phyloP scores from a whole-genome alignment of 1,284 basidiomycete species.

The Boletellus deceptivus region DNA sequence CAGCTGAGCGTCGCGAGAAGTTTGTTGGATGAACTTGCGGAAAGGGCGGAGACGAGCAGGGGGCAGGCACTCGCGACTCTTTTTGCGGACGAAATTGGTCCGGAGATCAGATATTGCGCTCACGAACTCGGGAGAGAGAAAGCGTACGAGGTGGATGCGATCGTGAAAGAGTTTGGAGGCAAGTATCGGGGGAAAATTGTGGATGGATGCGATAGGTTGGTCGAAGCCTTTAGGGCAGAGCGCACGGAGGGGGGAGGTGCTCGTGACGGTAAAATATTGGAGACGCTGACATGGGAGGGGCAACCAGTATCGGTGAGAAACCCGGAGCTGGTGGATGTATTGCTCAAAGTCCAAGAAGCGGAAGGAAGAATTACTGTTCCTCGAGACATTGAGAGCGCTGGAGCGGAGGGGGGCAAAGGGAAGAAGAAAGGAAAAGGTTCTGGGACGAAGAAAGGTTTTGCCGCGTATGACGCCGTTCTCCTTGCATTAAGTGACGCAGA shows the following conservation, averaged over 20 bases:
- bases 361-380: constrained; percentile 51
- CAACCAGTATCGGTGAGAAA: constrained; percentile 83
- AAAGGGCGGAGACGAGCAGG: constrained; percentile 71
- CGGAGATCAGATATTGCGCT: constrained; percentile 90
- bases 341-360: constrained; percentile 82
- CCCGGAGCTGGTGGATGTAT: constrained; percentile 87
- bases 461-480: constrained; percentile 82
- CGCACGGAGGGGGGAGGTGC: constrained; percentile 38
- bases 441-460: constrained; percentile 67
- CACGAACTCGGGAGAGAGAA: constrained; percentile 78
- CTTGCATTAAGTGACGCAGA: constrained; percentile 86
- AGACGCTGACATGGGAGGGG: constrained; percentile 76
- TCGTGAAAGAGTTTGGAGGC: constrained; percentile 72
- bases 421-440: constrained; percentile 44
- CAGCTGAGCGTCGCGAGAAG: constrained; percentile 77
- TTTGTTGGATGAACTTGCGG: constrained; percentile 73
- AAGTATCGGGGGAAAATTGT: constrained; percentile 61
- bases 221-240: constrained; percentile 52
- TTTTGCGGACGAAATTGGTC: constrained; percentile 85
- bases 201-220: constrained; percentile 60
- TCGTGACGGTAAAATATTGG: constrained; percentile 52
- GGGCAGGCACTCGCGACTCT: constrained; percentile 87
- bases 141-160: constrained; percentile 81
- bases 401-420: constrained; percentile 21
- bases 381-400: constrained; percentile 23